These are phyloP conservation scores for Astragalus membranaceus DNA, from an alignment of 306 rosid species.

Conservation along the genomic window DNA sequence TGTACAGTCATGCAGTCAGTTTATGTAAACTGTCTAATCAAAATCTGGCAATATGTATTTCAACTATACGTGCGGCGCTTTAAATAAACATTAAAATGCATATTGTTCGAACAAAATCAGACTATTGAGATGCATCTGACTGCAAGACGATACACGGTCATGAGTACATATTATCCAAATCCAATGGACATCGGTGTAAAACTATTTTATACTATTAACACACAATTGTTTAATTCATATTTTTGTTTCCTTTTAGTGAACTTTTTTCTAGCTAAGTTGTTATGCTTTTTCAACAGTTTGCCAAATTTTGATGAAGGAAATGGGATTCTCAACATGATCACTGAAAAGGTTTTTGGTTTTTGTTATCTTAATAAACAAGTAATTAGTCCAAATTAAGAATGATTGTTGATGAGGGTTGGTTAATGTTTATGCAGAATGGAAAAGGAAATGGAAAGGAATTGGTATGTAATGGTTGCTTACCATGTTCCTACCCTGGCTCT, in stretches of 20 bases:
- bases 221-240: background rate
- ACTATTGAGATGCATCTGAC: too few relatives aligned
- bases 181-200: background rate
- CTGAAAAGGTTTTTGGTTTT: constrained; percentile 47
- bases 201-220: background rate
- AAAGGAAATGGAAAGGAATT: constrained; percentile 48
- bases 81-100: too few relatives aligned
- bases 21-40: too few relatives aligned
- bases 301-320: constrained; percentile 28
- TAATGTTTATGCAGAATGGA: constrained; percentile 30
- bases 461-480: constrained; percentile 42
- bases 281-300: constrained; percentile 35
- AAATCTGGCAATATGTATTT: too few relatives aligned
- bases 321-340: constrained; percentile 48
- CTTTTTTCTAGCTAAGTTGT: background rate
- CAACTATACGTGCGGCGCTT: too few relatives aligned
- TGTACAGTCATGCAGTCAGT: too few relatives aligned
- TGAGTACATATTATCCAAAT: too few relatives aligned
- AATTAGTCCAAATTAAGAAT: background rate
- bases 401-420: background rate
- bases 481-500: constrained; percentile 58
- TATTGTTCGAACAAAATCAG: too few relatives aligned
- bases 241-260: background rate
- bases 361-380: background rate
- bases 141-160: too few relatives aligned